Evolutionary conservation across 2,329 filamentous ascomycete genomes (phyloP).

Genomic region (Botrytis galanthina): DNA sequence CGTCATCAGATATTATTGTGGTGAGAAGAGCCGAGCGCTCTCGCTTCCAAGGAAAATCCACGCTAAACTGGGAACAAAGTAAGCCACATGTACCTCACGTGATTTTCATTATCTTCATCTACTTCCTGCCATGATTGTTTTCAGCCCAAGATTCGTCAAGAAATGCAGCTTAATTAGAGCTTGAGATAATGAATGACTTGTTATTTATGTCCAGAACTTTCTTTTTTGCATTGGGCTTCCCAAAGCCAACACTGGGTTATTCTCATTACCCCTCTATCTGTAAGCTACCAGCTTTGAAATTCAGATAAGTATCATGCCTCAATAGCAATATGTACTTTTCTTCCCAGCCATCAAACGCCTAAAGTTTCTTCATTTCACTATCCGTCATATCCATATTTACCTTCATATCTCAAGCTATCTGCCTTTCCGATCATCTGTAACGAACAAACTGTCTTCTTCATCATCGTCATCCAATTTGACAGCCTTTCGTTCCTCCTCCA

Average conservation of each 20-base stretch:
- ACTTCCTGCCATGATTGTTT: not conserved
- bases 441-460: too few relatives aligned
- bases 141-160: not conserved
- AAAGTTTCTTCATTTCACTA: not conserved
- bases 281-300: not conserved
- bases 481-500: too few relatives aligned
- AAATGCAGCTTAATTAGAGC: not conserved
- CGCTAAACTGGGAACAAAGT: conserved; percentile 9
- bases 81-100: not conserved
- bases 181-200: too few relatives aligned
- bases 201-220: too few relatives aligned
- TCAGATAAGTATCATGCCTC: not conserved
- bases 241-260: too few relatives aligned
- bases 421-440: too few relatives aligned
- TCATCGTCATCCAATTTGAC: too few relatives aligned
- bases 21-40: conserved; percentile 4
- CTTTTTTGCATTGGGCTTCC: not conserved
- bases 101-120: not conserved
- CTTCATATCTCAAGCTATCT: too few relatives aligned
- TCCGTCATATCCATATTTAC: too few relatives aligned
- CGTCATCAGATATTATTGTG: conserved; percentile 23
- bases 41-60: conserved; percentile 21
- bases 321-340: not conserved
- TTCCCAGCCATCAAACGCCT: not conserved
- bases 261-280: not conserved